phyloP scores from a whole-genome alignment of 2,329 filamentous ascomycete species.

The Pestalotiopsis sp. region DNA sequence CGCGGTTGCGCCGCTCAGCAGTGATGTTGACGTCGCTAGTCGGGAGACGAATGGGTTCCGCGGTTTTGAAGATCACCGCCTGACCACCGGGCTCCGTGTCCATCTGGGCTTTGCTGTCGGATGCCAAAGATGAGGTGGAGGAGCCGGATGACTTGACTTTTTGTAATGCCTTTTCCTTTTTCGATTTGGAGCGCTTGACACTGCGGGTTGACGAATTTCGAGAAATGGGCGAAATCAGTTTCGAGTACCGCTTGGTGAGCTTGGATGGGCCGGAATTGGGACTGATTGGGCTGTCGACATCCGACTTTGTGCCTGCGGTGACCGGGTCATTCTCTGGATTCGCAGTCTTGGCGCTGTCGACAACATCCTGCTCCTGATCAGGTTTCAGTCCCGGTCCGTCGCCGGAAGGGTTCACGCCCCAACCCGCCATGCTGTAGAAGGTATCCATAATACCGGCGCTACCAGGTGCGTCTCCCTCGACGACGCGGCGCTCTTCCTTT shows the following conservation, averaged over 20 bases:
- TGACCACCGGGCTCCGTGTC: constrained; percentile 63
- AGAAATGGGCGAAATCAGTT: constrained; percentile 10
- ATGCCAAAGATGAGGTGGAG: constrained; percentile 19
- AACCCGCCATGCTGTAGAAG: constrained; percentile 55
- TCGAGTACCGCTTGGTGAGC: constrained; percentile 1
- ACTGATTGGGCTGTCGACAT: background rate
- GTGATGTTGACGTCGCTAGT: constrained; percentile 89
- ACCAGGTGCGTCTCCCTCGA: constrained; percentile 58
- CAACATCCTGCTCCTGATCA: constrained; percentile 33
- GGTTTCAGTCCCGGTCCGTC: constrained; percentile 18
- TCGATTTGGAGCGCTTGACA: constrained; percentile 14
- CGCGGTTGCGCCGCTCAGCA: constrained; percentile 82
- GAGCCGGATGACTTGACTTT: constrained; percentile 7
- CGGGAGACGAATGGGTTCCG: constrained; percentile 67
- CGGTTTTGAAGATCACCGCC: constrained; percentile 77
- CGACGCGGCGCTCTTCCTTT: constrained; percentile 69
- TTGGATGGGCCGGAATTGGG: background rate
- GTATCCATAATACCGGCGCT: constrained; percentile 51
- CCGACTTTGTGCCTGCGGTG: constrained; percentile 14
- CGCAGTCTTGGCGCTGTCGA: constrained; percentile 33
- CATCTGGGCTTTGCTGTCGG: constrained; percentile 22
- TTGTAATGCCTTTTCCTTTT: constrained; percentile 10
- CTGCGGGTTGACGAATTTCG: background rate
- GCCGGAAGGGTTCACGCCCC: constrained; percentile 19
- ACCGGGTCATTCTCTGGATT: constrained; percentile 14